A percentile compares a stretch with the other conserved stretches of the same genome.
phyloP scores from a whole-genome alignment of 768 basidiomycete species.

The Mycena albidolilacea region DNA sequence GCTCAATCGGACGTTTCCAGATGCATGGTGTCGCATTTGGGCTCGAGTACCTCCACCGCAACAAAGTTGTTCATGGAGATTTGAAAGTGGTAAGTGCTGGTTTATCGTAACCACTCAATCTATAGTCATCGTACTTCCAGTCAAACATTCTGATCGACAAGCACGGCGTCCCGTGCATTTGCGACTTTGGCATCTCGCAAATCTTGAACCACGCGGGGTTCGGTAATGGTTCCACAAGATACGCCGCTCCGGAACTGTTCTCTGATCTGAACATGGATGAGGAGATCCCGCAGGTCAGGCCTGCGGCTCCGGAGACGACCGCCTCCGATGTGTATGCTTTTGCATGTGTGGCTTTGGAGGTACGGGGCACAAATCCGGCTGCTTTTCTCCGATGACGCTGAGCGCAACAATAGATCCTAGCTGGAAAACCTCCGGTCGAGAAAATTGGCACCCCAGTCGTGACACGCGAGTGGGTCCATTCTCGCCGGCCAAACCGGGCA shows the following conservation, averaged over 20 bases:
- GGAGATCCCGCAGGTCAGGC: neutral
- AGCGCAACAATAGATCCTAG: neutral
- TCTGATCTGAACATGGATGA: neutral
- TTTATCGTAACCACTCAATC: too few species aligned
- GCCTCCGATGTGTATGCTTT: slow-evolving; percentile 1
- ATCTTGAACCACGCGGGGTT: neutral
- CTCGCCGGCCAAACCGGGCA: neutral
- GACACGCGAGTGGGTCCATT: neutral
- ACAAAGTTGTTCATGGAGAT: neutral
- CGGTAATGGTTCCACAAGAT: neutral
- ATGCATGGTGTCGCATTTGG: slow-evolving; percentile 2
- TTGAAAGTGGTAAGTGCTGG: neutral
- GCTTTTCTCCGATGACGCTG: neutral
- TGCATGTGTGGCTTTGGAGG: neutral
- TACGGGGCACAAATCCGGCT: neutral
- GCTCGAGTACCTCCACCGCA: neutral
- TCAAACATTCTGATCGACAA: neutral
- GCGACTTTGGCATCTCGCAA: neutral
- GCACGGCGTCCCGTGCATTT: neutral
- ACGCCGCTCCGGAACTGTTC: neutral
- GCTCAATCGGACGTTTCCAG: neutral
- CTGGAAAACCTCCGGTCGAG: neutral
- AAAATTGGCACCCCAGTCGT: slow-evolving; percentile 3
- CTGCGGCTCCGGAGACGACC: neutral
- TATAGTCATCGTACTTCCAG: neutral